Evolutionary conservation across 306 rosid species (phyloP).

Genomic region (Canavalia gladiata): DNA sequence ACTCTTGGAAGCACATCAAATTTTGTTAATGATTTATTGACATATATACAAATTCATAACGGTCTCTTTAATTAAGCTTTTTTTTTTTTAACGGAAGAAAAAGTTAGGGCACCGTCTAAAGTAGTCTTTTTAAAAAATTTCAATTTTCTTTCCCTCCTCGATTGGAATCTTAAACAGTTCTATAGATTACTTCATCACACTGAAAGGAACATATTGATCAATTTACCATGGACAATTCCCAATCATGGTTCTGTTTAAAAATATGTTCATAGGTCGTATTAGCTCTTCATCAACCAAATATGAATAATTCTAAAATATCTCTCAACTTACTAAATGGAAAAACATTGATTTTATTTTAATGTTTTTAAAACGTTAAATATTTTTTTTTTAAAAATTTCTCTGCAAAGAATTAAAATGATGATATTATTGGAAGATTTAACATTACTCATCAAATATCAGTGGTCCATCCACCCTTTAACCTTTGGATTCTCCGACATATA

Average conservation of each 20-base stretch:
- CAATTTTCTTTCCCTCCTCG: neutral
- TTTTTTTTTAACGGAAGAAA: too few species aligned
- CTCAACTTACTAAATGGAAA: too few species aligned
- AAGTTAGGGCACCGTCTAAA: neutral
- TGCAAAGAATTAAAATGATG: too few species aligned
- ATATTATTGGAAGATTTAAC: too few species aligned
- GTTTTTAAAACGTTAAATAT: too few species aligned
- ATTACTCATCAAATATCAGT: neutral
- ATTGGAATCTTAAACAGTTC: neutral
- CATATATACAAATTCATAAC: too few species aligned
- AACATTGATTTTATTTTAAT: too few species aligned
- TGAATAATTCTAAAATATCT: too few species aligned
- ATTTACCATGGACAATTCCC: neutral
- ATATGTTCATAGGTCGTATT: neutral
- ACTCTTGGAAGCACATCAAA: neutral
- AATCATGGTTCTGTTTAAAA: neutral
- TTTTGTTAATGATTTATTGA: too few species aligned
- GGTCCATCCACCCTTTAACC: neutral
- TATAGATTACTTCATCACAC: neutral
- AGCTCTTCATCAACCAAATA: too few species aligned
- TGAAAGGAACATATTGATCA: neutral
- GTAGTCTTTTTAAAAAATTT: neutral
- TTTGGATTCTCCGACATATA: constrained; percentile 35
- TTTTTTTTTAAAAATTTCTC: too few species aligned
- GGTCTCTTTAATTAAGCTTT: neutral